Conservation (phyloP, 2,329 filamentous ascomycete species). For the Neopestalotiopsis sp. region DNA sequence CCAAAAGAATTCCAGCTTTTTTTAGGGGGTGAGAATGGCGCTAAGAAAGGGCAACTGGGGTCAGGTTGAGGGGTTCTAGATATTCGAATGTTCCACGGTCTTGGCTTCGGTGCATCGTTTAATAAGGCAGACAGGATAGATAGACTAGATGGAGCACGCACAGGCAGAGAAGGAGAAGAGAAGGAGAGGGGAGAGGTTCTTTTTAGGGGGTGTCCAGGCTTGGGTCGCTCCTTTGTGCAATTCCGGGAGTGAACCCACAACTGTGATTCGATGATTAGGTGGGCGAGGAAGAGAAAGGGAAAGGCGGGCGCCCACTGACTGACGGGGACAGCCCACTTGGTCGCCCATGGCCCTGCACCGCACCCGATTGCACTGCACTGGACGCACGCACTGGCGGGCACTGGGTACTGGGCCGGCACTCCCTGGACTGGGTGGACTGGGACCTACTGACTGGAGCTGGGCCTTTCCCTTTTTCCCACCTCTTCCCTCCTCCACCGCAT, state of each 20-base stretch:
- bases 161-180: neutral
- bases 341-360: neutral
- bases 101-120: neutral
- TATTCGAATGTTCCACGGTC: constrained; percentile 15
- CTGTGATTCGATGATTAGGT: constrained; percentile 4
- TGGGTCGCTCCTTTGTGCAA: constrained; percentile 15
- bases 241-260: constrained; percentile 16
- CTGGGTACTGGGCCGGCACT: neutral
- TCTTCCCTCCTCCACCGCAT: constrained; percentile 19
- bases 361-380: neutral
- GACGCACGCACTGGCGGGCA: no score
- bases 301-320: neutral
- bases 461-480: constrained; percentile 18
- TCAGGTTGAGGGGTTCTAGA: constrained; percentile 2
- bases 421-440: neutral
- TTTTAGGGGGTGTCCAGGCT: constrained; percentile 3
- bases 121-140: constrained; percentile 1
- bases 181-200: neutral
- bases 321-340: neutral
- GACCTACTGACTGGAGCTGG: neutral
- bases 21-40: neutral
- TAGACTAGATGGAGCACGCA: neutral
- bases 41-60: neutral
- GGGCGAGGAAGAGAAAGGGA: neutral
- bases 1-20: constrained; percentile 13